These are phyloP conservation scores for Colletotrichum tropicicola DNA, from an alignment of 2,329 filamentous ascomycete genomes.

Conservation along the genomic window DNA sequence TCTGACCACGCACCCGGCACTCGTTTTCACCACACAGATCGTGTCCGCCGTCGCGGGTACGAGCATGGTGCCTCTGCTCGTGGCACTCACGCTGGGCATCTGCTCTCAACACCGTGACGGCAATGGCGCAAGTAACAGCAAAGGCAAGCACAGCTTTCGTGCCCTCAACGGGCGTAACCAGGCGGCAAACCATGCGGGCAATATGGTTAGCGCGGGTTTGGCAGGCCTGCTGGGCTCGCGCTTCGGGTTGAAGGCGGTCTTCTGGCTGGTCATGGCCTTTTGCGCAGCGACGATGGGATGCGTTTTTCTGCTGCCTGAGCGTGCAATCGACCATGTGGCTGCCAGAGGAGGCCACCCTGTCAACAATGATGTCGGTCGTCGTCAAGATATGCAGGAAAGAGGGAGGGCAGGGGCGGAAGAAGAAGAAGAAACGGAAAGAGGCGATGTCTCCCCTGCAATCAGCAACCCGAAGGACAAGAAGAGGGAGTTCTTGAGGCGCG, in stretches of 20 bases:
- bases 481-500: not conserved
- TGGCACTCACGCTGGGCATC: constrained; percentile 18
- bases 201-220: constrained; percentile 24
- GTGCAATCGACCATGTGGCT: constrained; percentile 5
- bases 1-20: constrained; percentile 10
- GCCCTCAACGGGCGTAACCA: constrained; percentile 11
- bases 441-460: not conserved
- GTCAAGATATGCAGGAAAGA: not conserved
- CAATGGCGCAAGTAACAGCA: not conserved
- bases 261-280: constrained; percentile 21
- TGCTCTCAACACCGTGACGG: not conserved
- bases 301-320: constrained; percentile 8
- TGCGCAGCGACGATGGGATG: not conserved
- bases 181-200: constrained; percentile 15
- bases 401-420: not conserved
- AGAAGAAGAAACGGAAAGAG: not conserved
- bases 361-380: not conserved
- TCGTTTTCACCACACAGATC: constrained; percentile 21
- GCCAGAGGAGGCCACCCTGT: not conserved
- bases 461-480: not conserved
- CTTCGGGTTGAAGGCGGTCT: constrained; percentile 15
- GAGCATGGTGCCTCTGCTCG: constrained; percentile 13
- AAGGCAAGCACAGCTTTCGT: constrained; percentile 15
- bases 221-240: not conserved
- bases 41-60: constrained; percentile 21